Percentiles rank a stretch among this genome's conserved stretches.
Evolutionary conservation across 2,329 filamentous ascomycete species (phyloP).

Genomic region (Fusarium pseudonygamai): DNA sequence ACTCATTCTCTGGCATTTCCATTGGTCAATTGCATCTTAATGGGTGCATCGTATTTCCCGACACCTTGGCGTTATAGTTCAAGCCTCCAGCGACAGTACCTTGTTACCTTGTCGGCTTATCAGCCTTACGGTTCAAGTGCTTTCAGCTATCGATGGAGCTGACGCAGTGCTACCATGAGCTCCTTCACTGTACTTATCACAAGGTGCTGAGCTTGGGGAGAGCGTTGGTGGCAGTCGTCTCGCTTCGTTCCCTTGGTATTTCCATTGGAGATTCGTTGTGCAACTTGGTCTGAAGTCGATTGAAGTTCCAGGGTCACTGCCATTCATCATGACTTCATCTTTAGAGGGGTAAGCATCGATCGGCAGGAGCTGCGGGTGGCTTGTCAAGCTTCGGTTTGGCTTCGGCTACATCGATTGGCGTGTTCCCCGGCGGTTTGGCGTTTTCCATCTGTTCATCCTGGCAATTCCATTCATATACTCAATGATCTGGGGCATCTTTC

Average conservation of each 20-base stretch:
- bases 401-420: neutral
- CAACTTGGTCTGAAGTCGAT: neutral
- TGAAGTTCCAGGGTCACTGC: neutral
- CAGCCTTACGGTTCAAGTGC: neutral
- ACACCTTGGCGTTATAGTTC: constrained; percentile 10
- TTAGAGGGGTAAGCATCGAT: neutral
- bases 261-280: neutral
- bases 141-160: neutral
- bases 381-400: neutral
- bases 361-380: constrained; percentile 8
- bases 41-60: constrained; percentile 16
- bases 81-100: neutral
- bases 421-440: neutral
- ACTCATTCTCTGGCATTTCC: neutral
- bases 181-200: neutral
- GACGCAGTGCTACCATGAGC: neutral
- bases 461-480: neutral
- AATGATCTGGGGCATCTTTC: too few species aligned
- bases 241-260: neutral
- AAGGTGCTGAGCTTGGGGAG: neutral
- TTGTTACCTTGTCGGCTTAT: neutral
- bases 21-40: neutral
- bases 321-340: constrained; percentile 8
- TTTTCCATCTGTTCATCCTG: neutral
- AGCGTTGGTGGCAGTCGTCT: neutral